Conservation (phyloP, 345 rosid genomes). For the Salix dunnii region DNA sequence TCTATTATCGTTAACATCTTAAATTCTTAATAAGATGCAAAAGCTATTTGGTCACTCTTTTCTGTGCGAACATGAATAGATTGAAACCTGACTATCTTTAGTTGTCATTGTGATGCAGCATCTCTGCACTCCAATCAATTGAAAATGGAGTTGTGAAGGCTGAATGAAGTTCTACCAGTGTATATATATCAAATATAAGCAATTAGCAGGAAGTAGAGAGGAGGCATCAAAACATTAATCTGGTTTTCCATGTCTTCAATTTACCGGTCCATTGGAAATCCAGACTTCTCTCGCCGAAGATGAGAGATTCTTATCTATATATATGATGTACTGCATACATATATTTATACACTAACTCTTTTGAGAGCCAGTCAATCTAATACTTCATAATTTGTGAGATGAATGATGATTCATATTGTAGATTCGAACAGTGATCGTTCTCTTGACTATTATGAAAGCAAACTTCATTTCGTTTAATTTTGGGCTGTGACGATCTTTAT, state of each 20-base stretch:
- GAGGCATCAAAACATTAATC: slow-evolving; percentile 25
- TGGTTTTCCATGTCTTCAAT: slow-evolving; percentile 32
- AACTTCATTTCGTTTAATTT: neutral
- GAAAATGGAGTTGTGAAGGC: slow-evolving; percentile 42
- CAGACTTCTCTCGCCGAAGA: slow-evolving; percentile 23
- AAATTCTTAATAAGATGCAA: neutral
- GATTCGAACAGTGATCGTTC: slow-evolving; percentile 14
- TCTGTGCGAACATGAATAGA: neutral
- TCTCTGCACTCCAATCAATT: slow-evolving; percentile 55
- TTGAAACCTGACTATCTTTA: neutral
- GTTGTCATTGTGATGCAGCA: slow-evolving; percentile 21
- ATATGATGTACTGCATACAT: slow-evolving; percentile 1
- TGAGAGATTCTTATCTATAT: slow-evolving; percentile 17
- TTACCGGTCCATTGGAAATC: slow-evolving; percentile 24
- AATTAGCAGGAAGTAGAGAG: slow-evolving; percentile 31
- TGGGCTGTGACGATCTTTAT: neutral
- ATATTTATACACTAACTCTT: slow-evolving; percentile 22
- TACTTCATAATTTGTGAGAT: slow-evolving; percentile 13
- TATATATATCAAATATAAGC: slow-evolving; percentile 40
- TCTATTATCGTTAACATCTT: neutral
- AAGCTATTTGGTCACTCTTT: neutral
- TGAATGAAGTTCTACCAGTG: slow-evolving; percentile 23
- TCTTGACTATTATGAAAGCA: slow-evolving; percentile 21
- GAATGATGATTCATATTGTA: slow-evolving; percentile 39
- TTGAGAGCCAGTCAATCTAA: slow-evolving; percentile 30